Conservation (phyloP, 345 rosid species). For the Stellera chamaejasme region DNA sequence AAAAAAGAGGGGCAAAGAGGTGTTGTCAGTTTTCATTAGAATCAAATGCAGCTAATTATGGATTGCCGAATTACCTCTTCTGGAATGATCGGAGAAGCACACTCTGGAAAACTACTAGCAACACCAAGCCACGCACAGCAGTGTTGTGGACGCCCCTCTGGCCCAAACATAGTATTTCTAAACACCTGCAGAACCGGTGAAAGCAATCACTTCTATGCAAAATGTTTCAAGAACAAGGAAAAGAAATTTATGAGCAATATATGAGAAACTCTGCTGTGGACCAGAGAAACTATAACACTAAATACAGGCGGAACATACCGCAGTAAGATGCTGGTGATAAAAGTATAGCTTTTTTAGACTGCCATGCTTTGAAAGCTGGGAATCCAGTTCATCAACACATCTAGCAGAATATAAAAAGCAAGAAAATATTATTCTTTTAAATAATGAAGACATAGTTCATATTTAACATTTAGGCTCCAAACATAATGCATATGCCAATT, state of each 20-base stretch:
- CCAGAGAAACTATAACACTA: constrained; percentile 4
- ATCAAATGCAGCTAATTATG: neutral
- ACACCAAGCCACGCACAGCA: constrained; percentile 99
- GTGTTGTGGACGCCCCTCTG: constrained; percentile 99
- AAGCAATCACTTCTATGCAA: constrained; percentile 16
- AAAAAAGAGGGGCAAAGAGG: too few species aligned
- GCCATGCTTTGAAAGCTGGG: constrained; percentile 93
- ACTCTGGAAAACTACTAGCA: constrained; percentile 96
- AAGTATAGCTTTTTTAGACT: constrained; percentile 87
- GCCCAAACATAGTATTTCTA: constrained; percentile 99
- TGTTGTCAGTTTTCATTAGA: neutral
- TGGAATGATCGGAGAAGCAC: constrained; percentile 88
- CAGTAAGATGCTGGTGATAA: constrained; percentile 91
- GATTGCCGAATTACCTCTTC: constrained; percentile 61
- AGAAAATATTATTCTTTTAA: too few species aligned
- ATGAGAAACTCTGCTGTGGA: neutral
- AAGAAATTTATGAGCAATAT: neutral
- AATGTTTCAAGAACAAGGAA: too few species aligned
- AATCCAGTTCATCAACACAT: constrained; percentile 91
- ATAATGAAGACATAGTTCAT: too few species aligned
- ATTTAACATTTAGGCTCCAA: too few species aligned
- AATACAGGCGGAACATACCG: constrained; percentile 37
- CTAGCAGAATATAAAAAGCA: constrained; percentile 21
- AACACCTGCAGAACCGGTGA: constrained; percentile 56
- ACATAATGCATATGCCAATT: too few species aligned